Conservation (phyloP, 768 basidiomycete genomes). For the Dioszegia crocea region DNA sequence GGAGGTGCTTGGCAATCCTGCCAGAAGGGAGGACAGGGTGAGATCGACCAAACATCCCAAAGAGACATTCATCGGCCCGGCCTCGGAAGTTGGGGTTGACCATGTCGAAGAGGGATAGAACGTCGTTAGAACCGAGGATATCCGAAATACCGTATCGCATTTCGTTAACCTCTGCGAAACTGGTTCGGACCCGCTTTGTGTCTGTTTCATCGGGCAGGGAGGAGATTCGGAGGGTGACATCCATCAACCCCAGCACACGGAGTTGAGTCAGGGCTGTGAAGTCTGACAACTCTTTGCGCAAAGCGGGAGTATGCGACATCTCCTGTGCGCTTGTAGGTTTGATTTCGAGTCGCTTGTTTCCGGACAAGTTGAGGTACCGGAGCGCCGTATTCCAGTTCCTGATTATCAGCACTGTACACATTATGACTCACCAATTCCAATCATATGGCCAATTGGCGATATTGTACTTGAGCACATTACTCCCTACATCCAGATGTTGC, state of each 20-base stretch:
- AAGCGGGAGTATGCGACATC: constrained; percentile 47
- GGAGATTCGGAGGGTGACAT: constrained; percentile 67
- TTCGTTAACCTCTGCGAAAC: constrained; percentile 76
- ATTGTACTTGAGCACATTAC: constrained; percentile 91
- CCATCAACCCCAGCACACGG: constrained; percentile 93
- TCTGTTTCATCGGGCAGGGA: constrained; percentile 60
- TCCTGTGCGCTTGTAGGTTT: constrained; percentile 62
- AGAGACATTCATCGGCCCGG: constrained; percentile 73
- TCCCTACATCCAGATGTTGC: constrained; percentile 82
- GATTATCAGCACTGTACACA: background rate
- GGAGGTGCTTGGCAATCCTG: constrained; percentile 72
- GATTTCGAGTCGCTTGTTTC: constrained; percentile 94
- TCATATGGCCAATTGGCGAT: constrained; percentile 98
- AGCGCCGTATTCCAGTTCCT: constrained; percentile 97
- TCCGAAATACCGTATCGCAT: constrained; percentile 98
- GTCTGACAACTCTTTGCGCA: constrained; percentile 61
- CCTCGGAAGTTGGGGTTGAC: constrained; percentile 81
- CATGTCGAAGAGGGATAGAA: constrained; percentile 84
- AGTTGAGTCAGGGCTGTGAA: constrained; percentile 83
- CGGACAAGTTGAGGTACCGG: constrained; percentile 90
- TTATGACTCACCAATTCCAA: constrained; percentile 82
- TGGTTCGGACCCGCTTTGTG: constrained; percentile 86
- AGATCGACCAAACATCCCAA: constrained; percentile 90
- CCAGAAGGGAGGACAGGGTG: constrained; percentile 54
- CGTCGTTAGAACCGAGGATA: constrained; percentile 69